Percentiles rank a stretch among this genome's conserved stretches.
These are phyloP conservation scores for Claviceps purpurea DNA, from an alignment of 2,329 filamentous ascomycete genomes.

Conservation along the genomic window DNA sequence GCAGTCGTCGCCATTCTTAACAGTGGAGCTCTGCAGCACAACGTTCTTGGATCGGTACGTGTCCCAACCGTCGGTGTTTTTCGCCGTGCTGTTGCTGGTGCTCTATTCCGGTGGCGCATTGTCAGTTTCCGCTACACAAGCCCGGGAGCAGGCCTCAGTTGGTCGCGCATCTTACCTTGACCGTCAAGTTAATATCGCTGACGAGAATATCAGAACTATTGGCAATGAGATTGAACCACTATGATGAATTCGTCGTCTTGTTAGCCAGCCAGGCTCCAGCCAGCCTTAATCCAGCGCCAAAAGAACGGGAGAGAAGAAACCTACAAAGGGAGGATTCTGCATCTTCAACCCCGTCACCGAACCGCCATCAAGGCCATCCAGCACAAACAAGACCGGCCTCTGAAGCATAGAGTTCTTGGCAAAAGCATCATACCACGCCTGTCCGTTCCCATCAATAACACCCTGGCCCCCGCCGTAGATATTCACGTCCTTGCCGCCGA, in stretches of 20 bases:
- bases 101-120: conserved; percentile 1
- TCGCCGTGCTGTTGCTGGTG: conserved; percentile 30
- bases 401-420: conserved; percentile 40
- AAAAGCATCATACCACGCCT: conserved; percentile 41
- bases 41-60: conserved; percentile 48
- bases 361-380: conserved; percentile 42
- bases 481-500: conserved; percentile 33
- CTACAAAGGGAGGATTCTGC: conserved; percentile 34
- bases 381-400: conserved; percentile 40
- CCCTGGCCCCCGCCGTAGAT: conserved; percentile 43
- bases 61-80: conserved; percentile 56
- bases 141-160: neutral
- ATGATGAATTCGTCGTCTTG: neutral
- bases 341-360: conserved; percentile 47
- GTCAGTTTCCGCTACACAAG: neutral
- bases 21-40: conserved; percentile 52
- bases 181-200: conserved; percentile 46
- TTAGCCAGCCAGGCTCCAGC: neutral
- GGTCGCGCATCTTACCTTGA: conserved; percentile 14
- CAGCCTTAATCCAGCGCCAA: neutral
- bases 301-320: neutral
- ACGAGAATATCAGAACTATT: conserved; percentile 53
- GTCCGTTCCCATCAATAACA: conserved; percentile 46
- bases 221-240: conserved; percentile 43
- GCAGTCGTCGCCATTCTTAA: conserved; percentile 56